Percentiles rank a stretch among this genome's conserved stretches.
phyloP scores from a whole-genome alignment of 2,329 filamentous ascomycete species.

The Exserohilum rostratum region DNA sequence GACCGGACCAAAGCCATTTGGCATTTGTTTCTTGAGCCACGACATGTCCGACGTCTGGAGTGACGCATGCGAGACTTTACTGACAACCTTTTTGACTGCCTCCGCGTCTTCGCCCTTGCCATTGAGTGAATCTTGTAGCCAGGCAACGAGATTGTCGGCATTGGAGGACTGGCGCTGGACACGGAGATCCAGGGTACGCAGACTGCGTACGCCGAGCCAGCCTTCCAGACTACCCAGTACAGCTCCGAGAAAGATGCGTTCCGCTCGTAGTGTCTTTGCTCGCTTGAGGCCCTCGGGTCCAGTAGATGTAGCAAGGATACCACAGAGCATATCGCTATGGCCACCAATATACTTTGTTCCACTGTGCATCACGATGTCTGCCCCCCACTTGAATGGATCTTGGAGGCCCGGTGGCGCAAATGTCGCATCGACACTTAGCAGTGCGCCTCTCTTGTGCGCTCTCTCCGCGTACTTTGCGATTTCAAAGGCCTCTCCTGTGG shows the following conservation, averaged over 20 bases:
- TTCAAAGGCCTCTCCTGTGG: slow-evolving; percentile 79
- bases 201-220: slow-evolving; percentile 86
- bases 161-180: slow-evolving; percentile 77
- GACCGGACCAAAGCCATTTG: slow-evolving; percentile 85
- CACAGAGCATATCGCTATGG: slow-evolving; percentile 91
- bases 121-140: slow-evolving; percentile 65
- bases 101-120: slow-evolving; percentile 49
- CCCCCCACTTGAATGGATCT: slow-evolving; percentile 81
- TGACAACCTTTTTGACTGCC: slow-evolving; percentile 61
- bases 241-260: slow-evolving; percentile 77
- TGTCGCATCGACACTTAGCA: slow-evolving; percentile 84
- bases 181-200: slow-evolving; percentile 84
- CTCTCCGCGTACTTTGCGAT: slow-evolving; percentile 73
- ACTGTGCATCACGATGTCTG: slow-evolving; percentile 87
- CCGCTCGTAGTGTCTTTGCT: slow-evolving; percentile 62
- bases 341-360: slow-evolving; percentile 97
- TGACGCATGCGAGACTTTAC: slow-evolving; percentile 74
- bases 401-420: slow-evolving; percentile 90
- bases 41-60: slow-evolving; percentile 68
- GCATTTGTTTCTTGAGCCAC: slow-evolving; percentile 90
- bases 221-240: slow-evolving; percentile 90
- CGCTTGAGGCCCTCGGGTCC: slow-evolving; percentile 28
- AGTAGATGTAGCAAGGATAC: slow-evolving; percentile 72
- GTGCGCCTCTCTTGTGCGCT: slow-evolving; percentile 75
- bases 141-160: slow-evolving; percentile 71